phyloP scores from a whole-genome alignment of 176 grass and related monocot genomes.

The Puccinellia tenuiflora region DNA sequence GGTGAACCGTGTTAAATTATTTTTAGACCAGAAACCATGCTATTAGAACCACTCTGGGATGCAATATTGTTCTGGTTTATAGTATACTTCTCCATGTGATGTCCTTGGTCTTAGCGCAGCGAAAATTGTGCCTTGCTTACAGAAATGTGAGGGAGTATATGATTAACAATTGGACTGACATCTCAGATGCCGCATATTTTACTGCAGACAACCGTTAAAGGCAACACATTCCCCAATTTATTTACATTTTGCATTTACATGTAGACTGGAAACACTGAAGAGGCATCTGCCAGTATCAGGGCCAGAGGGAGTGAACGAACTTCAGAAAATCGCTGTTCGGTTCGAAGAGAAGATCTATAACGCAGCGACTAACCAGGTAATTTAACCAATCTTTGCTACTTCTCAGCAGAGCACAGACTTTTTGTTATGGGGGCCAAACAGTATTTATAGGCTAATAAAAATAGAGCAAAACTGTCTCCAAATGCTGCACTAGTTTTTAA shows the following conservation, averaged over 20 bases:
- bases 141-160: not conserved
- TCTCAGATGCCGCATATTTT: not conserved
- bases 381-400: not conserved
- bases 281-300: not conserved
- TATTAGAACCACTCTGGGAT: not conserved
- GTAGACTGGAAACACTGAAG: not conserved
- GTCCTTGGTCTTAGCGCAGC: not conserved
- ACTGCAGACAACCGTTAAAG: not conserved
- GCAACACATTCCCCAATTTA: not conserved
- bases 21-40: not conserved
- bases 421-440: not conserved
- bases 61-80: not conserved
- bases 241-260: not conserved
- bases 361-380: constrained; percentile 54
- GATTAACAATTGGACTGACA: not conserved
- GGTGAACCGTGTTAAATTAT: not conserved
- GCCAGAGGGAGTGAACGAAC: constrained; percentile 29
- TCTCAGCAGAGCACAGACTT: not conserved
- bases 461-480: not conserved
- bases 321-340: constrained; percentile 64
- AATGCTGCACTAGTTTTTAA: not conserved
- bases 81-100: not conserved
- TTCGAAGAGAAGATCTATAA: constrained; percentile 82
- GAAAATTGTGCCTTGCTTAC: not conserved
- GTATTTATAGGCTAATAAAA: not conserved